Base-by-base conservation (phyloP, 1,284 basidiomycete genomes). In the Microbotryum violaceum region DNA sequence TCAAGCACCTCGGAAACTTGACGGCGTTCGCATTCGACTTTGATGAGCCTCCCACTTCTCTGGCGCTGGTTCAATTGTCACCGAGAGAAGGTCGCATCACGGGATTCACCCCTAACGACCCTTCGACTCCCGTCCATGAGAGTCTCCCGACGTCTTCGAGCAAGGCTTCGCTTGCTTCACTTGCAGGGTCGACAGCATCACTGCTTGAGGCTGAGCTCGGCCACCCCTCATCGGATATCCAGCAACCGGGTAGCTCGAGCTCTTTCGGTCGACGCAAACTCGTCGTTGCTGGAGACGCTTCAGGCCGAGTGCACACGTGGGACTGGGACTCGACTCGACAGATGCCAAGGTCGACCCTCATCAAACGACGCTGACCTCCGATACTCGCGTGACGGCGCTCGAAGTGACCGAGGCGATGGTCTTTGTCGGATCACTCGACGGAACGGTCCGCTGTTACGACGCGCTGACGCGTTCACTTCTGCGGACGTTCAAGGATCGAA, bases 401-500 rank as follows among this genome's bases (percentile, higher is more conserved):
- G 67, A 60, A 10, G 6, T 66, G 12, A 63, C 58, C 1, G 64
- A 67, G 10, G 64, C 61, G 1, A 60, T 65, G 7, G 31, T 71
- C 3, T 60, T 72, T 31, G 62, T 71, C 6, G 71, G 71, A 8
- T 53, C 37, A 0, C 65, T 70, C 25, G 68, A 70, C 47, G 71
- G 71, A 14, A 65, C 64, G 9, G 54, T 72, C 2, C 64, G 68
- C 3, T 57, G 62, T 44, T 72, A 67, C 50, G 56, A 70, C 42
- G 27, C 54, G 10, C 48, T 65, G 9, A 49, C 60, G 12, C 51
- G 51, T 10, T 37, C 56, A 3, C 63, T 65, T 2, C 33, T 72
- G 18, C 68, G 71, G 1, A 54, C 62, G 10, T 70, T 72, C 63
- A 64, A 68, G n/a, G 70, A 71, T 20, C 62, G 70, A 9, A 55